Base-by-base conservation (phyloP, 1,139 yeast genomes). In the Komagataea norvegica region DNA sequence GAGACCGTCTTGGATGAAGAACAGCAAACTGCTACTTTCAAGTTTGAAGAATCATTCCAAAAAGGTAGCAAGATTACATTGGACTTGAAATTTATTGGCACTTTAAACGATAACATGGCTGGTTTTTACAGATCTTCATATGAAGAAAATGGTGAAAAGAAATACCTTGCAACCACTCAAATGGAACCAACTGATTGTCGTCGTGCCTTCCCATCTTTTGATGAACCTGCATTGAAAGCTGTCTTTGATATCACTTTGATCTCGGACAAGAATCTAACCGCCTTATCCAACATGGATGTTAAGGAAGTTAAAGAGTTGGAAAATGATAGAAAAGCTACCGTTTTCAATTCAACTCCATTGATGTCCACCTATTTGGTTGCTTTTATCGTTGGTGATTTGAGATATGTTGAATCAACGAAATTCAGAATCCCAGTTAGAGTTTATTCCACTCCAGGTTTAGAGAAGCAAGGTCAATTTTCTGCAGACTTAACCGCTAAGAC, bases 101-200 rank as follows among this genome's bases (percentile, higher is more conserved):
- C 65, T 31, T 73, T 85, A 61, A 82, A 82, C 56, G 84, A 83
- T 54, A 72, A 75, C 54, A 84, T 86, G 95, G 85, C 87, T 27
- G 95, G 95, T 7, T 86, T 87, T 64, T 87, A 87, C 65, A 71
- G 85, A 51, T 83, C 95, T 6, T 64, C 74, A 31, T 86, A 85
- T 59, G 62, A 65, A 47, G 72, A 76, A 46, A 60, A 68, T 16
- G 87, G 84, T n/a, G 67, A 68, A 37, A 73, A 73, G 24, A 74
- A 77, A 50, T 72, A 72, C 50, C 73, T 85, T 71, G 79, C 86
- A 24, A 79, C 93, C 29, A 85, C 96, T 8, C 95, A 87, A 62
- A 82, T 87, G 68, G 95, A 87, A 62, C 81, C 95, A 20, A 82
- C 93, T 13, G 95, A 85, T 57, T 89, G 95, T 47, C 76, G 96